Evolutionary conservation across 2,329 filamentous ascomycete species (phyloP), one percentile per base, ranked within the genome.

Genomic region (Fonsecaea pugnacius): DNA sequence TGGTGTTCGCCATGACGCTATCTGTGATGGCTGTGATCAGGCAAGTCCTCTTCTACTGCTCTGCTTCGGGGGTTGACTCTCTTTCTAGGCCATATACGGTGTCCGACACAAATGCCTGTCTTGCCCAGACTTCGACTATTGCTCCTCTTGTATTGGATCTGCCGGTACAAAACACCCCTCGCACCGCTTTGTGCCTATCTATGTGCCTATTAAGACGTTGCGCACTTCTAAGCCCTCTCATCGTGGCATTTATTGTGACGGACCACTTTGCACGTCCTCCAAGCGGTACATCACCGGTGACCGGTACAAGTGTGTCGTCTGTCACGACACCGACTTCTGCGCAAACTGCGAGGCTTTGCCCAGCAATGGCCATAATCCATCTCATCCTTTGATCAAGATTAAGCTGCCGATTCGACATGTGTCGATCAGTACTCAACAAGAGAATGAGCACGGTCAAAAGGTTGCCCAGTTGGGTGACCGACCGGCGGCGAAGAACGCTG

Each of bases 51-150:
- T 8, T 21, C 12, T 24, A 16, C 21, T 16, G 3, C 4, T 40
- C 6, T 5, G 7, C 10, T 4, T 38, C 48, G 10, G 21, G 50
- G 21, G 21, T 24, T 27, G 32, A 57, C 46, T 64, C n/a, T 50
- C 62, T 30, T n/a, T 48, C 60, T 67, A 88, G 84, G 88, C 87
- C 76, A 95, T 99, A 73, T 83, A 85, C 71, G 96, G 95, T 71
- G 84, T 96, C 63, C 94, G 95, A 71, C 90, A 98, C 85, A 99
- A 99, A 84, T 99, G 95, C 77, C 83, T 98, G 69, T 89, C 92
- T 75, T 99, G 95, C 82, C 95, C 96, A 50, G 95, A 99, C 77
- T 99, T 92, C 90, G 95, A 99, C 74, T 98, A 91, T 80, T 99
- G 95, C 82, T 84, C 85, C 27, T 82, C 86, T 8, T 99, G 96